Conservation (phyloP, 2,329 filamentous ascomycete species). For the Colletotrichum graminicola region DNA sequence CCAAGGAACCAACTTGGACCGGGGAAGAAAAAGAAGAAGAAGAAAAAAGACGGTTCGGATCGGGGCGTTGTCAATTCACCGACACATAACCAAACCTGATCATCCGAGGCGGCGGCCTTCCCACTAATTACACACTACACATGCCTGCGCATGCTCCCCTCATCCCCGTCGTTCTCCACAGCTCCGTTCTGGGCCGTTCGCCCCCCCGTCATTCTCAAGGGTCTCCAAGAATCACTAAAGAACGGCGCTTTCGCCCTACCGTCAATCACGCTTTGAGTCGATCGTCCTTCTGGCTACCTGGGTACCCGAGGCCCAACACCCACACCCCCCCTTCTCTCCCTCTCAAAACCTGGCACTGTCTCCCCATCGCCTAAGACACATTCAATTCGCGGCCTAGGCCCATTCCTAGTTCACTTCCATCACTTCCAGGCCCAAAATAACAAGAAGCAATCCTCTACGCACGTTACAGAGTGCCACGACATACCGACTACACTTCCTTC, state of each 20-base stretch:
- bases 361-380: conserved; percentile 33
- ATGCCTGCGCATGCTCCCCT: conserved; percentile 1
- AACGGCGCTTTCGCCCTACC: conserved; percentile 33
- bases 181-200: conserved; percentile 28
- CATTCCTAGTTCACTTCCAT: conserved; percentile 19
- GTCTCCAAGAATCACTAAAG: conserved; percentile 29
- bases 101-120: neutral
- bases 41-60: neutral
- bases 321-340: conserved; percentile 6
- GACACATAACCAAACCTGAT: neutral
- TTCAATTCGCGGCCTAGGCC: conserved; percentile 26
- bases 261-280: conserved; percentile 38
- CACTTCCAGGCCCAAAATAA: conserved; percentile 14
- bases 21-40: too few relatives aligned
- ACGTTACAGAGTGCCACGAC: neutral
- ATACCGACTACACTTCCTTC: neutral
- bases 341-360: conserved; percentile 37
- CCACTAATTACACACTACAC: neutral
- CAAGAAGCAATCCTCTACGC: conserved; percentile 9
- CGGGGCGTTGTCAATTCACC: conserved; percentile 10
- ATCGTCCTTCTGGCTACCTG: conserved; percentile 13
- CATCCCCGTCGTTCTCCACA: conserved; percentile 12
- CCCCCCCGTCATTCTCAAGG: conserved; percentile 39
- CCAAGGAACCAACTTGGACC: conserved; percentile 2
- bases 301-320: conserved; percentile 18